Conservation (phyloP, 2,329 filamentous ascomycete genomes). For the Cladosporium sp. region DNA sequence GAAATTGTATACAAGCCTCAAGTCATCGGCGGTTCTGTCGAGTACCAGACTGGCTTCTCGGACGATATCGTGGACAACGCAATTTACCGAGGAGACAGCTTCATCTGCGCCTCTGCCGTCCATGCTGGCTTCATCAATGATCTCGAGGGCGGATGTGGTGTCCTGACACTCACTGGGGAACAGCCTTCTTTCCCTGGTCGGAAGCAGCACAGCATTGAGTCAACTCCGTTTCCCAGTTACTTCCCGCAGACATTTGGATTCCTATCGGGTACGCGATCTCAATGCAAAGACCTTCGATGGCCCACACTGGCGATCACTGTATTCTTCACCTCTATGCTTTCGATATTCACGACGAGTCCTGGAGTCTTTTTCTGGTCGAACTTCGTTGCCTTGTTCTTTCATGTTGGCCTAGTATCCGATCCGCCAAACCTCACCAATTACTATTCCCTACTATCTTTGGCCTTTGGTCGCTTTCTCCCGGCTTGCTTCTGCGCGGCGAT, state of each 20-base stretch:
- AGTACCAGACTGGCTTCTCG: conserved; percentile 27
- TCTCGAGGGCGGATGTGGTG: conserved; percentile 70
- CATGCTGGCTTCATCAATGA: conserved; percentile 74
- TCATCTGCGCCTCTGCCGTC: conserved; percentile 77
- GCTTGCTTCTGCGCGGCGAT: conserved; percentile 83
- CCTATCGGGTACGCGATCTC: conserved; percentile 54
- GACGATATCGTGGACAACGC: conserved; percentile 41
- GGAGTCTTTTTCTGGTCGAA: conserved; percentile 76
- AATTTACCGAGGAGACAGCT: conserved; percentile 82
- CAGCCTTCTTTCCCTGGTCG: conserved; percentile 55
- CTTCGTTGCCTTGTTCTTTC: conserved; percentile 79
- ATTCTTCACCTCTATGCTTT: conserved; percentile 69
- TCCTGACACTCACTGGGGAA: conserved; percentile 66
- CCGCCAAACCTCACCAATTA: conserved; percentile 65
- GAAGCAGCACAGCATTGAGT: conserved; percentile 66
- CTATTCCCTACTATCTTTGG: conserved; percentile 65
- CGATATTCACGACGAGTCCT: conserved; percentile 73
- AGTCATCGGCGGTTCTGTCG: conserved; percentile 49
- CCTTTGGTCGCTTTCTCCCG: conserved; percentile 76
- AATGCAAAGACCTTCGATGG: conserved; percentile 76
- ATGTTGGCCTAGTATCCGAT: conserved; percentile 84
- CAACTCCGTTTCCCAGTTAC: conserved; percentile 73
- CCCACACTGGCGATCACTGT: conserved; percentile 73
- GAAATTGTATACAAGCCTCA: conserved; percentile 51
- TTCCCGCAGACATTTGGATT: conserved; percentile 88